phyloP scores from a whole-genome alignment of 805 yeast genomes.

The Pichia gijzeniarum region DNA sequence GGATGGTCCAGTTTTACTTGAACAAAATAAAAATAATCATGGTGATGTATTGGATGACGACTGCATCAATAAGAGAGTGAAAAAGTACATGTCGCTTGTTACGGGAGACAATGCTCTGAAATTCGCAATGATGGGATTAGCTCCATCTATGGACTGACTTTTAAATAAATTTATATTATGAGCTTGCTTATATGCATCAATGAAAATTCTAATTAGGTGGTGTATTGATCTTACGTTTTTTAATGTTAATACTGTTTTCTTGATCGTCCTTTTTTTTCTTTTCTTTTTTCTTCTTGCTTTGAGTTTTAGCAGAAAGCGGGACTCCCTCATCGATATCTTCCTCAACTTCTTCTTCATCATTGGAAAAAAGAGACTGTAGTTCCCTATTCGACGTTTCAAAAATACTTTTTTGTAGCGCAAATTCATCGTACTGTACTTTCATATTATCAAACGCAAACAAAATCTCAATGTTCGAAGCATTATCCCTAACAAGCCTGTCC shows the following conservation, averaged over 20 bases:
- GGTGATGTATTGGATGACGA: slow-evolving; percentile 49
- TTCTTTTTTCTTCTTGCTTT: slow-evolving; percentile 2
- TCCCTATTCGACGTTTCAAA: slow-evolving; percentile 26
- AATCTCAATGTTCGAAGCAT: slow-evolving; percentile 25
- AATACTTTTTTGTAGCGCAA: slow-evolving; percentile 31
- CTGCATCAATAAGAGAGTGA: slow-evolving; percentile 47
- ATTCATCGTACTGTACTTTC: slow-evolving; percentile 40
- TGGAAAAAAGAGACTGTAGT: slow-evolving; percentile 9
- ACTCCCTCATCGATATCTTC: not conserved
- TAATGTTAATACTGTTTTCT: not conserved
- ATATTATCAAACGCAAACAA: slow-evolving; percentile 63
- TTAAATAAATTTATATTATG: too few species aligned
- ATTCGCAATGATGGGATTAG: slow-evolving; percentile 75
- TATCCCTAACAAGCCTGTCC: slow-evolving; percentile 17
- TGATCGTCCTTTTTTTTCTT: slow-evolving; percentile 1
- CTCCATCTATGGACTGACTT: slow-evolving; percentile 36
- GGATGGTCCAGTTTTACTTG: slow-evolving; percentile 60
- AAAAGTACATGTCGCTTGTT: slow-evolving; percentile 58
- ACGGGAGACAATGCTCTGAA: slow-evolving; percentile 52
- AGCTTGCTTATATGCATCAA: too few species aligned
- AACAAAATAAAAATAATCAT: slow-evolving; percentile 3
- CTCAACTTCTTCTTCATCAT: slow-evolving; percentile 19
- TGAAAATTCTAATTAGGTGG: not conserved
- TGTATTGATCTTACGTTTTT: not conserved
- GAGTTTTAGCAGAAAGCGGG: not conserved